Base-by-base conservation (phyloP, 352 stramenopile species). In the Phytophthora fragariae region DNA sequence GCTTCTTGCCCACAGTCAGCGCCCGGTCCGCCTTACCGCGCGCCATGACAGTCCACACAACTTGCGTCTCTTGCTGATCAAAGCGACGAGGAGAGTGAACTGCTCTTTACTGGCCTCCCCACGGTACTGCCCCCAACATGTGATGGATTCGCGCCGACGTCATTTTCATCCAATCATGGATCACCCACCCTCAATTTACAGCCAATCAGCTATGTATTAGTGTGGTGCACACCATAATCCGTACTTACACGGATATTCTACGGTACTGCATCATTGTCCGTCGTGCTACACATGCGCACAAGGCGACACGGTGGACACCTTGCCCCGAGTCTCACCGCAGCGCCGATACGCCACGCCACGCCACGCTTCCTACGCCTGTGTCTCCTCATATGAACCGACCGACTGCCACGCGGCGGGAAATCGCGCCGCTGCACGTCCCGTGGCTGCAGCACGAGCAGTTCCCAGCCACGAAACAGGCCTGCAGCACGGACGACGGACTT, bases 1-100 rank as follows among this genome's bases (percentile, higher is more conserved):
- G 89, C 79, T 95, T 95, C 78, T 95, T 95, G 82, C 89, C 89
- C 50, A 95, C 89, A 37, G 89, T 95, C 63, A 95, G 79, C 54
- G 89, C 82, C 37, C 80, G 75, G 68, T 95, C 87, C 11, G 89
- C 89, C 65, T 95, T 95, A 68, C 89, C 89, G 61, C 89, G 86
- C 72, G 89, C 87, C 89, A 95, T 95, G n/a, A 0, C n/a, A 65
- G 53, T 3, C 4, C 27, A 21, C 27, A 5, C 27, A 31, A 31
- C 27, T 53, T 29, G 54, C 41, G 27, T 19, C 29, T 58, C 53
- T 44, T 63, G 46, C 57, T 61, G 47, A 44, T 74, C 61, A 69
- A 59, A 59, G 27, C 9, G 37, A 24, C 12, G 57, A 67, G 37
- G 72, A 72, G 65, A 75, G 74, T 72, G 72, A 76, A 19, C 80